Percentiles rank a stretch among this genome's conserved stretches.
Evolutionary conservation across 768 basidiomycete species (phyloP).

Genomic region (Dacryopinax primogenitus): DNA sequence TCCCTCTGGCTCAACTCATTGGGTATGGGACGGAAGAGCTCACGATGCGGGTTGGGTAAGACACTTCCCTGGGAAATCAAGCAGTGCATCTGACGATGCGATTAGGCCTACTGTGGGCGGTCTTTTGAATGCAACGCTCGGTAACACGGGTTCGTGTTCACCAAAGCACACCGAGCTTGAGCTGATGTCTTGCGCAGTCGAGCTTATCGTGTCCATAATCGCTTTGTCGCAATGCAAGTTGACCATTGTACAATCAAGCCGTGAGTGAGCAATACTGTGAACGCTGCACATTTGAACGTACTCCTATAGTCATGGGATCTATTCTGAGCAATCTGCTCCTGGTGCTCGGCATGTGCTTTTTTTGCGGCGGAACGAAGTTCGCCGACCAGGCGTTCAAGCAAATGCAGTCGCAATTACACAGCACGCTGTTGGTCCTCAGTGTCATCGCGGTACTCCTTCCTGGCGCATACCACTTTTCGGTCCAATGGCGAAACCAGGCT

Average conservation of each 20-base stretch:
- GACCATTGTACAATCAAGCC: constrained; percentile 61
- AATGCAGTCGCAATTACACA: constrained; percentile 64
- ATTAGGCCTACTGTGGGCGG: constrained; percentile 48
- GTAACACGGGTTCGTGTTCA: neutral
- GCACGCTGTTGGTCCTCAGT: constrained; percentile 61
- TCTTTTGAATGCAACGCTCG: constrained; percentile 61
- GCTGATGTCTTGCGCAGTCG: neutral
- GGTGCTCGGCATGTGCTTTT: constrained; percentile 83
- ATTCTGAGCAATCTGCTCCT: constrained; percentile 65
- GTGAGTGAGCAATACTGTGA: neutral
- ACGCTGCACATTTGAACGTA: neutral
- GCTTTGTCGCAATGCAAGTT: constrained; percentile 74
- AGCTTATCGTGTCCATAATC: constrained; percentile 34
- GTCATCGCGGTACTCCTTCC: constrained; percentile 69
- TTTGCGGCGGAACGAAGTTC: constrained; percentile 64
- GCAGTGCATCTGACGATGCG: neutral
- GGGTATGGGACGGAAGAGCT: constrained; percentile 80
- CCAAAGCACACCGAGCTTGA: neutral
- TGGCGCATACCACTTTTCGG: constrained; percentile 52
- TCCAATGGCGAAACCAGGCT: constrained; percentile 22
- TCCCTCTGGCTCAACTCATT: constrained; percentile 31
- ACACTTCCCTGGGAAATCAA: neutral
- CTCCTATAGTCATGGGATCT: constrained; percentile 56
- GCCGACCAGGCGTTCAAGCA: constrained; percentile 69
- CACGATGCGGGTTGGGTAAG: constrained; percentile 63